phyloP scores from a whole-genome alignment of 1,284 basidiomycete genomes.

The Ustilago loliicola region DNA sequence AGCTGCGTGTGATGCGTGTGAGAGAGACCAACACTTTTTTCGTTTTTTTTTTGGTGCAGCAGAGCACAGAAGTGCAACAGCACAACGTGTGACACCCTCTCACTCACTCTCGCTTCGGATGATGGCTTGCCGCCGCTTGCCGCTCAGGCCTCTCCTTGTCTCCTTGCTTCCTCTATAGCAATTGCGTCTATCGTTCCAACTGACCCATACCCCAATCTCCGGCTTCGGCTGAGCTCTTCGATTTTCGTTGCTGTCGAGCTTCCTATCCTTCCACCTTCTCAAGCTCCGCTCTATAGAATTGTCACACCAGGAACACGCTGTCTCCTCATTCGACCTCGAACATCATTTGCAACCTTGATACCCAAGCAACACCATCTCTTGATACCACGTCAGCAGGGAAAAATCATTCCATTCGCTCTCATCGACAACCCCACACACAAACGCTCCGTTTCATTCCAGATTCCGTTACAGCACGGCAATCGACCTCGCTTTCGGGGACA shows the following conservation, averaged over 20 bases:
- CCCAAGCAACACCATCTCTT: neutral
- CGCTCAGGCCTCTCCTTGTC: neutral
- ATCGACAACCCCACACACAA: neutral
- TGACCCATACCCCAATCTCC: conserved; percentile 4
- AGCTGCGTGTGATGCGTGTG: conserved; percentile 8
- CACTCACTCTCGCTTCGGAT: neutral
- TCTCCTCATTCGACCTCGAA: neutral
- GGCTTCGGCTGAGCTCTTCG: neutral
- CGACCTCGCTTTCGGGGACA: neutral
- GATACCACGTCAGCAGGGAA: neutral
- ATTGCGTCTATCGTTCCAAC: neutral
- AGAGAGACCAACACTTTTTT: conserved; percentile 23
- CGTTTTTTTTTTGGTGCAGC: conserved; percentile 1
- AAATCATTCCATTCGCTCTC: neutral
- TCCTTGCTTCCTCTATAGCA: neutral
- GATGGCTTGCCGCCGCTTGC: conserved; percentile 1
- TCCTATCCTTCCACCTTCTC: neutral
- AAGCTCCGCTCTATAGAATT: neutral
- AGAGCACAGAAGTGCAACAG: neutral
- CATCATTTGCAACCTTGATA: neutral
- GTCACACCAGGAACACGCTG: neutral
- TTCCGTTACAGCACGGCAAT: conserved; percentile 1
- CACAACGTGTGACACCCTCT: neutral
- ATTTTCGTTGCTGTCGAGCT: neutral
- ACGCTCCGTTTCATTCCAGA: conserved; percentile 4